Evolutionary conservation across 805 yeast genomes (phyloP).

Genomic region (Spathaspora passalidarum): DNA sequence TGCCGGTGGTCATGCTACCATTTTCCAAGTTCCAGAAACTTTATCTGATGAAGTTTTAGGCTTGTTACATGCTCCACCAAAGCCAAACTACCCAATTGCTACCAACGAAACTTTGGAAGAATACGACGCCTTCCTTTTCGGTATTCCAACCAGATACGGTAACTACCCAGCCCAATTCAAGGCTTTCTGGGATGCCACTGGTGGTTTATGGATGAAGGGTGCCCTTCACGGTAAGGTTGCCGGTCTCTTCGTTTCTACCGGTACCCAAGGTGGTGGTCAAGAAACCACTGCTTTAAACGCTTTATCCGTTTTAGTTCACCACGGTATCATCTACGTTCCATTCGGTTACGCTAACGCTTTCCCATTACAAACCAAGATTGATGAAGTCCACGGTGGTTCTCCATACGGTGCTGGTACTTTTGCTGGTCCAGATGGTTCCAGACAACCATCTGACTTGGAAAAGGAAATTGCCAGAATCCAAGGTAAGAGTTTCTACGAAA

Average conservation of each 20-base stretch:
- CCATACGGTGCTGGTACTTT: slow-evolving; percentile 86
- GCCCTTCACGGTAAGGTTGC: slow-evolving; percentile 71
- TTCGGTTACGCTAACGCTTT: slow-evolving; percentile 65
- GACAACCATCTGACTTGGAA: slow-evolving; percentile 64
- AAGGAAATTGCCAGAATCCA: slow-evolving; percentile 60
- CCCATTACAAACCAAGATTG: slow-evolving; percentile 51
- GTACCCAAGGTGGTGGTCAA: slow-evolving; percentile 80
- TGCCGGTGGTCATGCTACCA: slow-evolving; percentile 66
- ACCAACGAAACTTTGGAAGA: slow-evolving; percentile 52
- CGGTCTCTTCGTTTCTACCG: slow-evolving; percentile 70
- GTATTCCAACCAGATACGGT: slow-evolving; percentile 86
- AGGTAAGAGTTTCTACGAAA: slow-evolving; percentile 52
- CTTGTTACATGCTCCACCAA: slow-evolving; percentile 58
- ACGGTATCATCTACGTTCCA: slow-evolving; percentile 78
- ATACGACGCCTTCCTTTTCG: slow-evolving; percentile 82
- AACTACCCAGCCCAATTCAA: slow-evolving; percentile 74
- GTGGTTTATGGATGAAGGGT: slow-evolving; percentile 77
- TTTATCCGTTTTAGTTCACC: slow-evolving; percentile 67
- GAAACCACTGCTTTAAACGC: slow-evolving; percentile 67
- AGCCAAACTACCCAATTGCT: slow-evolving; percentile 54
- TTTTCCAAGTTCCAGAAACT: slow-evolving; percentile 77
- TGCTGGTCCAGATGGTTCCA: slow-evolving; percentile 77
- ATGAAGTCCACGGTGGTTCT: slow-evolving; percentile 74
- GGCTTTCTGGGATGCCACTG: slow-evolving; percentile 75
- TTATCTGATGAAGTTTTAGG: slow-evolving; percentile 56